A percentile compares a stretch with the other conserved stretches of the same genome.
These are phyloP conservation scores for Gillenia trifoliata DNA, from an alignment of 306 rosid species.

Conservation along the genomic window DNA sequence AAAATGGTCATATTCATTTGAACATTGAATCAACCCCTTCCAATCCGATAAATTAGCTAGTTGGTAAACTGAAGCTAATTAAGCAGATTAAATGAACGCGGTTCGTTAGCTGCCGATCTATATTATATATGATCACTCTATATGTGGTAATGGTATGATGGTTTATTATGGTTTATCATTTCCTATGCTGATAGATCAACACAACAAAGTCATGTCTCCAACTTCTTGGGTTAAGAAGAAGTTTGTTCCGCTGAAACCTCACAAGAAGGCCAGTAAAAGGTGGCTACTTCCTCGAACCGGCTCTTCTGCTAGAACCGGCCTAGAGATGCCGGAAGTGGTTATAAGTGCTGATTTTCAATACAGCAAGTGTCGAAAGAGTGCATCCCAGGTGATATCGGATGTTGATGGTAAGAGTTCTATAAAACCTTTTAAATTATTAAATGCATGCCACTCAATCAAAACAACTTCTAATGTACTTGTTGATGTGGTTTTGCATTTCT, in stretches of 20 bases:
- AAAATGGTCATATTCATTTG: not conserved
- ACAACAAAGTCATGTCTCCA: constrained; percentile 12
- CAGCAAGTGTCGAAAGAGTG: not conserved
- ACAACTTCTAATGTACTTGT: not conserved
- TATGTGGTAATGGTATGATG: not conserved
- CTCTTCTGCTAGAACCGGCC: not conserved
- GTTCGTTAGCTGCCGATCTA: not conserved
- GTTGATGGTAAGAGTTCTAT: constrained; percentile 4
- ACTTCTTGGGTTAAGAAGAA: constrained; percentile 15
- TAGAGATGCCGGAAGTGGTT: constrained; percentile 10
- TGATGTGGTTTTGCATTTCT: not conserved
- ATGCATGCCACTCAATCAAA: too few relatives aligned
- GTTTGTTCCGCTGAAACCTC: constrained; percentile 1
- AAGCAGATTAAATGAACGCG: not conserved
- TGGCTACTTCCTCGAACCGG: not conserved
- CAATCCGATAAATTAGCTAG: not conserved
- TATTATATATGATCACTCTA: not conserved
- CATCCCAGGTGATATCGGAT: constrained; percentile 1
- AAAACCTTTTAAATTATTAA: not conserved
- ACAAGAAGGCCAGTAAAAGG: not conserved
- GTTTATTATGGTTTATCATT: not conserved
- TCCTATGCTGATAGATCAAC: not conserved
- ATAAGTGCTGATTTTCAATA: constrained; percentile 10
- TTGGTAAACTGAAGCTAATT: not conserved
- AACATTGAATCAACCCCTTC: not conserved